Evolutionary conservation across 257 asterid genomes (phyloP), one percentile per base, ranked within the genome.

Genomic region (Ehretia macrophylla): DNA sequence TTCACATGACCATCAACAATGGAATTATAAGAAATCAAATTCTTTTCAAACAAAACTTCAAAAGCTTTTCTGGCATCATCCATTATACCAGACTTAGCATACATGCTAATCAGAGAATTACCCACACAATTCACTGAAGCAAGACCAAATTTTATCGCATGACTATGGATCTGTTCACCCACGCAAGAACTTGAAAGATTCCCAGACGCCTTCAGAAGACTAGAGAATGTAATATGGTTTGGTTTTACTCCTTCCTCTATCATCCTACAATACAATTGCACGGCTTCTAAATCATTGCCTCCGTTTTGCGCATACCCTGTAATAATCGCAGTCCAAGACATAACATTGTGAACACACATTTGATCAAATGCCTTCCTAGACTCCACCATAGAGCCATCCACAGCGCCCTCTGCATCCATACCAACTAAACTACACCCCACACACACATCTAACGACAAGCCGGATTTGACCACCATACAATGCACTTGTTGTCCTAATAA

Each of bases 361-460:
- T 72, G 69, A 68, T 92, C 94, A 62, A 92, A 92, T 61, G 72
- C 91, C 75, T 72, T 92, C 60, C 89, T 76, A 1, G 94, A 78
- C 47, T 79, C 74, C 50, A 63, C 72, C 88, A 86, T 77, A 9
- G 87, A 81, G 60, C 83, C 83, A 67, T 82, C 73, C 10, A 8
- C 51, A 0, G 75, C 59, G 59, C 85, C 77, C 69, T 92, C 89
- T 1, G 86, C 85, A 59, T 92, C 88, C 99, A 92, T 83, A 42
- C 86, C 88, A 49, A 88, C 95, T 75, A 88, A 80, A 81, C 96
- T 84, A 69, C 97, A 92, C 1, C 99, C 97, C 3, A 92, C 99
- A 46, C 94, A 92, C 37, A 89, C 94, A 75, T 86, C 99, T 38
- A 48, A 47, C 52, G 76, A 76, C 69, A 86, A 40, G 42, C 89